phyloP scores from a whole-genome alignment of 306 rosid species.

The Alnus rubra region DNA sequence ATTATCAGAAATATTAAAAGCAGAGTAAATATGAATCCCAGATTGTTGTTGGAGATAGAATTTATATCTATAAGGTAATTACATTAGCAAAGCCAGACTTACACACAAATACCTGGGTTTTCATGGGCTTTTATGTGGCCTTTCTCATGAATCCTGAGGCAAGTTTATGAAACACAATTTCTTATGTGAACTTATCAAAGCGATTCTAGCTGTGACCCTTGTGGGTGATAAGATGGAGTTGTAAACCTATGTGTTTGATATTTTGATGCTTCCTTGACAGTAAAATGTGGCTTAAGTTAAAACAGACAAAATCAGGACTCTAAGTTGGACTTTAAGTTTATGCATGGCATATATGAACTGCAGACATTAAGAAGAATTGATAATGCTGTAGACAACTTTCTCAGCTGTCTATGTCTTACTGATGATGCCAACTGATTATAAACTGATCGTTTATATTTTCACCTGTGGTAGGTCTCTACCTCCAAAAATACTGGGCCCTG shows the following conservation, averaged over 20 bases:
- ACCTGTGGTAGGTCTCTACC: constrained; percentile 50
- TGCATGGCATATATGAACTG: not conserved
- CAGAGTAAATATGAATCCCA: not conserved
- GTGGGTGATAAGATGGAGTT: not conserved
- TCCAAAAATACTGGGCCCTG: constrained; percentile 55
- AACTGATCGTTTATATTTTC: constrained; percentile 21
- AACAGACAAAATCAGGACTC: not conserved
- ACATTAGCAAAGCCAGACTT: not conserved
- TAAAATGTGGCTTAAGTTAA: not conserved
- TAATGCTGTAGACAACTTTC: not conserved
- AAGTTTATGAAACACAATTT: not conserved
- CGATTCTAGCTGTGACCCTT: not conserved
- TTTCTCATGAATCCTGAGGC: constrained; percentile 2
- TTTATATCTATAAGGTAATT: not conserved
- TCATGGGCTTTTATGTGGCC: not conserved
- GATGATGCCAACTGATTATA: not conserved
- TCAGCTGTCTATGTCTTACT: not conserved
- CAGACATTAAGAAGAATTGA: not conserved
- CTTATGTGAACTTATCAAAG: not conserved
- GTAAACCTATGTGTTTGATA: not conserved
- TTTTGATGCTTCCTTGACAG: not conserved
- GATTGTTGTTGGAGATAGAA: not conserved
- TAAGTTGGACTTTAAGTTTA: not conserved
- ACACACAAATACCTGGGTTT: not conserved
- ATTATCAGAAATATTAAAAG: not conserved